Base-by-base conservation (phyloP, 352 stramenopile genomes). In the Phytophthora megakarya region DNA sequence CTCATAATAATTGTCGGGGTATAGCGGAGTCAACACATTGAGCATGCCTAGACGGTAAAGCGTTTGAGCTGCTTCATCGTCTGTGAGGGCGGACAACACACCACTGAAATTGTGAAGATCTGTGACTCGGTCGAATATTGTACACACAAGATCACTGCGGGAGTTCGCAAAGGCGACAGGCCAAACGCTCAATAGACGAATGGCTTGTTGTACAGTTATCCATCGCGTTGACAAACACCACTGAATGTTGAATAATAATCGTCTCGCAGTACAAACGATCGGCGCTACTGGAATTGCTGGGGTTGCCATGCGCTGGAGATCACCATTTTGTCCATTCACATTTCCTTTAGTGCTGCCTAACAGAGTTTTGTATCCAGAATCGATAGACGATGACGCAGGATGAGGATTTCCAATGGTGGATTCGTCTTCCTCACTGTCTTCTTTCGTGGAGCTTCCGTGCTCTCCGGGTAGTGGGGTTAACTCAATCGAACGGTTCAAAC, bases 1-100 rank as follows among this genome's bases (percentile, higher is more conserved):
- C 57, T 92, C 81, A 46, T 93, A 93, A 65, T 92, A 92, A 52
- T 89, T 87, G 58, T 93, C 82, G 2, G 81, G 79, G 18, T 80
- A 73, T 49, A 93, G 50, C 15, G 83, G 78, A 12, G 75, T 84
- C 76, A 84, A 87, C 6, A 90, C 50, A 43, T 93, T 92, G 26
- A 93, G 70, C 78, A 86, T 92, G 0, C 85, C 85, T 18, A 92
- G 61, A 33, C 82, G 77, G 49, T 88, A 87, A 18, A 88, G 53
- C 48, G 78, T 78, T 55, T 92, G 81, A 13, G 67, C 74, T 3
- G 78, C 76, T 49, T 94, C 86, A 3, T 62, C 51, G 33, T 91
- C 81, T 3, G 55, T 78, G 9, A 94, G 61, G 3, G 79, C 76
- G 12, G 79, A 81, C 21, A 90, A 19, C 7, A 90, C 72, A 3